Conservation (phyloP, 768 basidiomycete genomes). For the Rhizopogon vinicolor region DNA sequence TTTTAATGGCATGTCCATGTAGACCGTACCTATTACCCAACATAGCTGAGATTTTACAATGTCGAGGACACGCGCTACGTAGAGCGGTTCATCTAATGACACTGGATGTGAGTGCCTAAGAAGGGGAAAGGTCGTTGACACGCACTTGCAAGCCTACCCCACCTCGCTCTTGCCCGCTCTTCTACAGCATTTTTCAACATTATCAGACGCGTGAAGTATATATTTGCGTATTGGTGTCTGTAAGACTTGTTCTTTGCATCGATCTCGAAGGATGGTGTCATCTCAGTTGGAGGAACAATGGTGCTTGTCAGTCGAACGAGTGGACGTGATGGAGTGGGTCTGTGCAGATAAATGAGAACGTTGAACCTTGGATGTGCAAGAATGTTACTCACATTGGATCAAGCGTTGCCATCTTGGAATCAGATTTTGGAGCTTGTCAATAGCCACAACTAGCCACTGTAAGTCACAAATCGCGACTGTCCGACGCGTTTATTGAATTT, state of each 20-base stretch:
- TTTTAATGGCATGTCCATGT: slow-evolving; percentile 98
- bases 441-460: no score
- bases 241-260: slow-evolving; percentile 45
- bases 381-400: slow-evolving; percentile 5
- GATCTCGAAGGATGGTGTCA: slow-evolving; percentile 39
- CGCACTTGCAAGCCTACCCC: slow-evolving; percentile 43
- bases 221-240: slow-evolving; percentile 67
- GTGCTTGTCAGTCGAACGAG: slow-evolving; percentile 25
- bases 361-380: neutral
- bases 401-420: neutral
- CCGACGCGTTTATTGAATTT: slow-evolving; percentile 7
- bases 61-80: slow-evolving; percentile 82
- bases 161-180: slow-evolving; percentile 42
- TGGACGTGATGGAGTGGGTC: slow-evolving; percentile 16
- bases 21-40: slow-evolving; percentile 92
- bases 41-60: slow-evolving; percentile 81
- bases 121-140: neutral
- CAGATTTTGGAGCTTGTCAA: no score
- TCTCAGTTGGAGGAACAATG: slow-evolving; percentile 22
- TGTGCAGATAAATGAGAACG: slow-evolving; percentile 6
- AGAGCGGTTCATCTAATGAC: slow-evolving; percentile 54
- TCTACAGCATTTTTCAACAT: slow-evolving; percentile 44
- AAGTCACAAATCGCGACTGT: neutral
- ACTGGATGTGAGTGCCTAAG: neutral
- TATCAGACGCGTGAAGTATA: slow-evolving; percentile 61